These are phyloP conservation scores for Saturnispora kantuleensis DNA, from an alignment of 805 yeast genomes.

Conservation along the genomic window DNA sequence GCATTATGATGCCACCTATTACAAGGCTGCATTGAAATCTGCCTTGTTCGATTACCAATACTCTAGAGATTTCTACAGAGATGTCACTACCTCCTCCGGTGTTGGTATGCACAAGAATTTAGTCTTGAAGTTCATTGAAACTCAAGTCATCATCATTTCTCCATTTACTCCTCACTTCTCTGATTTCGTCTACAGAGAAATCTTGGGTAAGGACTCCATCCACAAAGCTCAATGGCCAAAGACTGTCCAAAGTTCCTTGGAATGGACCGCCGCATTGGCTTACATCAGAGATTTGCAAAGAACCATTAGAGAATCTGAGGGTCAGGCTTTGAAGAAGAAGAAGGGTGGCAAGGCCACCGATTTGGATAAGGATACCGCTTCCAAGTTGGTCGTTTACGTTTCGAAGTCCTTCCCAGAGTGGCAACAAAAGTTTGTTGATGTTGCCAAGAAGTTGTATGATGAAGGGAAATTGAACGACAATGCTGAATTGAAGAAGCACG, in stretches of 20 bases:
- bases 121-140: conserved; percentile 71
- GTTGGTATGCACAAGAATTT: conserved; percentile 73
- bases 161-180: conserved; percentile 96
- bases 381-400: conserved; percentile 60
- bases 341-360: conserved; percentile 73
- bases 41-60: conserved; percentile 93
- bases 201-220: conserved; percentile 59
- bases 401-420: conserved; percentile 72
- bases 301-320: conserved; percentile 88
- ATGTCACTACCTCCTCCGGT: conserved; percentile 41
- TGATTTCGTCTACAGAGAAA: conserved; percentile 80
- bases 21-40: conserved; percentile 79
- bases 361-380: conserved; percentile 66
- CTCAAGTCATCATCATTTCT: conserved; percentile 73
- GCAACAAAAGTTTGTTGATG: conserved; percentile 50
- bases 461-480: conserved; percentile 54
- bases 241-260: conserved; percentile 51
- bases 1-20: conserved; percentile 63
- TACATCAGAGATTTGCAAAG: conserved; percentile 75
- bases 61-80: conserved; percentile 95
- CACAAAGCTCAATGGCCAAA: conserved; percentile 76
- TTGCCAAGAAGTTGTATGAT: conserved; percentile 71
- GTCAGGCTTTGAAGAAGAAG: conserved; percentile 73
- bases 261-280: conserved; percentile 56
- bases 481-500: conserved; percentile 50